A percentile compares a stretch with the other conserved stretches of the same genome.
phyloP scores from a whole-genome alignment of 2,329 filamentous ascomycete species.

The Pestalotiopsis sp. region DNA sequence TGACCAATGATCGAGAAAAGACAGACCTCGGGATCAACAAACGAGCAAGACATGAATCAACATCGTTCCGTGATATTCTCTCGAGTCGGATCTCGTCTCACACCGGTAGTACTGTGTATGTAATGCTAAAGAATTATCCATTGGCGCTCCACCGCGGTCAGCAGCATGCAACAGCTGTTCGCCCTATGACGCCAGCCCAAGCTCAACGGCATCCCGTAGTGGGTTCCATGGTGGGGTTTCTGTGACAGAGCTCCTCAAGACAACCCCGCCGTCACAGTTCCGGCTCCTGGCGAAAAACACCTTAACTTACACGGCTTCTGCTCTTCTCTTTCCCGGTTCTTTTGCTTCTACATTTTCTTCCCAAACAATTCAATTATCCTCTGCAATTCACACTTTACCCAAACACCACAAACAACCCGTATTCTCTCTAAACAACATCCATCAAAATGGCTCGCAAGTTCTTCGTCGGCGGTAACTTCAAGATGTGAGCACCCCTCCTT shows the following conservation, averaged over 20 bases:
- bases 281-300: slow-evolving; percentile 12
- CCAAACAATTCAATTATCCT: not conserved
- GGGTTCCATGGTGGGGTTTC: slow-evolving; percentile 10
- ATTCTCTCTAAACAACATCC: not conserved
- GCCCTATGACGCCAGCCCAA: slow-evolving; percentile 5
- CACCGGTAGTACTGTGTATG: not conserved
- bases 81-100: not conserved
- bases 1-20: not conserved
- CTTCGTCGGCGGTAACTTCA: slow-evolving; percentile 99
- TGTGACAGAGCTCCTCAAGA: slow-evolving; percentile 6
- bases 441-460: slow-evolving; percentile 90
- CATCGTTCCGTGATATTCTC: not conserved
- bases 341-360: not conserved
- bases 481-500: slow-evolving; percentile 71
- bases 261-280: slow-evolving; percentile 7
- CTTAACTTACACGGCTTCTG: not conserved
- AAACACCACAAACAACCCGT: not conserved
- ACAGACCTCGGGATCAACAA: not conserved
- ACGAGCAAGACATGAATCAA: not conserved
- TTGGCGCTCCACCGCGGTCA: not conserved
- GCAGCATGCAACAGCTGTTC: not conserved
- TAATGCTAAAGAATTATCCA: not conserved
- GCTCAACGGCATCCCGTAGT: slow-evolving; percentile 4
- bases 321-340: not conserved
- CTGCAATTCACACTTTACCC: not conserved